These are phyloP conservation scores for Sequoia sempervirens DNA, from an alignment of 75 land plant genomes.

Conservation along the genomic window DNA sequence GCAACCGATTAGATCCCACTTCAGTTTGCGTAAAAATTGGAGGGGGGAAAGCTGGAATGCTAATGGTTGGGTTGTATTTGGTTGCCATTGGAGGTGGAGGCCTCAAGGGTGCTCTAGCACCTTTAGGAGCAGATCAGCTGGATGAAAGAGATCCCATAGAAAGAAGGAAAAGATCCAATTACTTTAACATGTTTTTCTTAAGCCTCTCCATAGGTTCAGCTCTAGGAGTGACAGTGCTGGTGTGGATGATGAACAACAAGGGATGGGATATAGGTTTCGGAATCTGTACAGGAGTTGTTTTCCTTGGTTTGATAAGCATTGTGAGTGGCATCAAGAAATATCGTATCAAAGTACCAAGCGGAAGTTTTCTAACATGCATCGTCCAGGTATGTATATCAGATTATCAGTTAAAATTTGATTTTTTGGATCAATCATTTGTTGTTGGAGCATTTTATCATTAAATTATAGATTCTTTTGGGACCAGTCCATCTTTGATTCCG, in stretches of 20 bases:
- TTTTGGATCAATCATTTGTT: too few species aligned
- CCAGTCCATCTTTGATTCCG: too few species aligned
- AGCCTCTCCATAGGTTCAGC: conserved; percentile 33
- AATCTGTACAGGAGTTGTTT: conserved; percentile 21
- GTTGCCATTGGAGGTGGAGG: conserved; percentile 63
- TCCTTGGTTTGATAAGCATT: conserved; percentile 25
- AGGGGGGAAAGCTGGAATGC: neutral
- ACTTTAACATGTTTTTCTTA: conserved; percentile 55
- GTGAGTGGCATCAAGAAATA: conserved; percentile 28
- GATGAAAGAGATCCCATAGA: conserved; percentile 44
- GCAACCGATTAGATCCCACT: neutral
- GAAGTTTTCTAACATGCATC: conserved; percentile 39
- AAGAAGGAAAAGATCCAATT: conserved; percentile 24
- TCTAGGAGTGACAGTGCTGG: conserved; percentile 38
- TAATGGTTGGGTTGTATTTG: conserved; percentile 36
- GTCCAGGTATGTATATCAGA: conserved; percentile 22
- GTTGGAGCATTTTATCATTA: too few species aligned
- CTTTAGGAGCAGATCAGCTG: conserved; percentile 65
- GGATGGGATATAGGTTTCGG: conserved; percentile 51
- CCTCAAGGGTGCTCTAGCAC: conserved; percentile 42
- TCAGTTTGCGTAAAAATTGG: conserved; percentile 16
- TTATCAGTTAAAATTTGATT: too few species aligned
- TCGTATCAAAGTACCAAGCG: conserved; percentile 28
- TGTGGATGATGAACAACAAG: conserved; percentile 35
- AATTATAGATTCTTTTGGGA: too few species aligned